Evolutionary conservation across 768 basidiomycete species (phyloP).

Genomic region (Tremella fuciformis): DNA sequence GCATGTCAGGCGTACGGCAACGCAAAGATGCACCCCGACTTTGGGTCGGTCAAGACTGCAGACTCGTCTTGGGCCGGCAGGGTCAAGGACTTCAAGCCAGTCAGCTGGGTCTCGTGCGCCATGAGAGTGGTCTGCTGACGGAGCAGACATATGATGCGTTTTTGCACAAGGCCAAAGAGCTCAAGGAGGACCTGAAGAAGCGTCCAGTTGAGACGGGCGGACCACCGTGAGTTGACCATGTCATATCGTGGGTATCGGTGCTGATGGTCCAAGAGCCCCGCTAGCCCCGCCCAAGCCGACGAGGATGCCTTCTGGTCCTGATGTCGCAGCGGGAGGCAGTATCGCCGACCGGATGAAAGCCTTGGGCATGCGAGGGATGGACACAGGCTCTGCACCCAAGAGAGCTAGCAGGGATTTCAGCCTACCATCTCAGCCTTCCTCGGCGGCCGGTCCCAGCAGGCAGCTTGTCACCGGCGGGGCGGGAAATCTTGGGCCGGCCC

Average conservation of each 20-base stretch:
- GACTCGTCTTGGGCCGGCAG: slow-evolving; percentile 31
- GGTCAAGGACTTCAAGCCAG: slow-evolving; percentile 43
- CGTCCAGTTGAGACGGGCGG: slow-evolving; percentile 51
- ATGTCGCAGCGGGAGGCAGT: slow-evolving; percentile 60
- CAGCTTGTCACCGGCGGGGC: slow-evolving; percentile 20
- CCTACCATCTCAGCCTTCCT: slow-evolving; percentile 48
- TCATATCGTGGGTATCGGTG: neutral
- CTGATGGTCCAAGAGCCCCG: neutral
- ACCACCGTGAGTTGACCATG: slow-evolving; percentile 7
- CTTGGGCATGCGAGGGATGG: slow-evolving; percentile 69
- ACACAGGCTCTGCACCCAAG: slow-evolving; percentile 59
- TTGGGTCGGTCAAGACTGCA: slow-evolving; percentile 20
- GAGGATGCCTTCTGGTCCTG: slow-evolving; percentile 49
- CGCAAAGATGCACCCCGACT: slow-evolving; percentile 29
- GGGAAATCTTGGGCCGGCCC: slow-evolving; percentile 19
- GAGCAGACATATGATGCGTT: slow-evolving; percentile 44
- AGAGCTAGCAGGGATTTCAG: slow-evolving; percentile 58
- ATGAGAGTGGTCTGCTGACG: neutral
- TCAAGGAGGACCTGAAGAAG: slow-evolving; percentile 58
- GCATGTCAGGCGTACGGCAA: slow-evolving; percentile 30
- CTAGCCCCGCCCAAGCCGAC: slow-evolving; percentile 12
- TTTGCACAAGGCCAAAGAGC: slow-evolving; percentile 54
- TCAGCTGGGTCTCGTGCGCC: slow-evolving; percentile 13
- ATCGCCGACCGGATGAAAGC: slow-evolving; percentile 79
- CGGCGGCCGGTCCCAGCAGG: slow-evolving; percentile 8